Evolutionary conservation across 108 stramenopile species (phyloP).

Genomic region (Cylindrotheca fusiformis): DNA sequence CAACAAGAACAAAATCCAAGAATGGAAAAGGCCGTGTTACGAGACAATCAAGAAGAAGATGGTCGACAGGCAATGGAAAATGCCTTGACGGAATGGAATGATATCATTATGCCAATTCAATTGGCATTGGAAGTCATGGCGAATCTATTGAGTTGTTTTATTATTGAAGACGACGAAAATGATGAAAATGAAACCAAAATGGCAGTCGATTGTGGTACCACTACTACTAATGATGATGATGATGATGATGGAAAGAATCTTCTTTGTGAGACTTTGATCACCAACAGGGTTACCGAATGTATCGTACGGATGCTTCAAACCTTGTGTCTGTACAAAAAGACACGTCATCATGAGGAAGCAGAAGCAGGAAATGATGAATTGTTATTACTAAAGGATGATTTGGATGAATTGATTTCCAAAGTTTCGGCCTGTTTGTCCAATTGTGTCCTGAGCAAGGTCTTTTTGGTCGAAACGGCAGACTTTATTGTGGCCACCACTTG

Average conservation of each 20-base stretch:
- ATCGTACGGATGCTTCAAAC: background rate
- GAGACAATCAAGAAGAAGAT: conserved; percentile 23
- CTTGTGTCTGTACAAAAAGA: conserved; percentile 7
- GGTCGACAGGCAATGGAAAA: conserved; percentile 45
- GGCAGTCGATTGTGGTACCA: background rate
- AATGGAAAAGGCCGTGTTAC: conserved; percentile 15
- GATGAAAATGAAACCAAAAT: conserved; percentile 9
- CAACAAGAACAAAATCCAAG: conserved; percentile 49
- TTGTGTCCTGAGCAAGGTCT: conserved; percentile 21
- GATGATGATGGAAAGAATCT: background rate
- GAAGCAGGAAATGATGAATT: background rate
- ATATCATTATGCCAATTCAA: conserved; percentile 37
- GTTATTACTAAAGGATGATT: conserved; percentile 7
- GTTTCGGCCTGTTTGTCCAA: conserved; percentile 22
- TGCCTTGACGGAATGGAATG: conserved; percentile 42
- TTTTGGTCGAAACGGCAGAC: background rate
- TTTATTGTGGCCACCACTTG: conserved; percentile 11
- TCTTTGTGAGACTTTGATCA: background rate
- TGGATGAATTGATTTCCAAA: conserved; percentile 27
- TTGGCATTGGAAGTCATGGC: conserved; percentile 63
- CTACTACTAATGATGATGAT: background rate
- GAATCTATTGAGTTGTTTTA: conserved; percentile 40
- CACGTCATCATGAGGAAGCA: background rate
- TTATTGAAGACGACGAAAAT: conserved; percentile 14
- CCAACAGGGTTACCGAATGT: conserved; percentile 2